These are phyloP conservation scores for Hypoxylon rubiginosum DNA, from an alignment of 2,329 filamentous ascomycete species.

Conservation along the genomic window DNA sequence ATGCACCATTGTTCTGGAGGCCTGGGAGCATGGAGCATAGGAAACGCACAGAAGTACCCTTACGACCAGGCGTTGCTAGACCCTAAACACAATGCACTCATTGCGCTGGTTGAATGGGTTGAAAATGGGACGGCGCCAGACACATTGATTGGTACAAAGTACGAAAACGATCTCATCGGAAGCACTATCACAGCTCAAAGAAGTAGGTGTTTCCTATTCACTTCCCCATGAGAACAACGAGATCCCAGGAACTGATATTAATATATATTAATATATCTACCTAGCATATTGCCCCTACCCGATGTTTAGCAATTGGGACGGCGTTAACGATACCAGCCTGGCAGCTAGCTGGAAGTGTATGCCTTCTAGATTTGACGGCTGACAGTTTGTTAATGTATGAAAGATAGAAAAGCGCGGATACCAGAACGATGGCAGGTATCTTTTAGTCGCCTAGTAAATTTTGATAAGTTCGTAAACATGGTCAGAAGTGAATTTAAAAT, in stretches of 20 bases:
- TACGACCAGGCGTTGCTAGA: slow-evolving; percentile 29
- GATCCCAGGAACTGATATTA: neutral
- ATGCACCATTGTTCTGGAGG: slow-evolving; percentile 40
- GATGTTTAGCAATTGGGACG: slow-evolving; percentile 30
- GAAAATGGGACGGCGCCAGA: slow-evolving; percentile 30
- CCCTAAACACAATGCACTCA: slow-evolving; percentile 30
- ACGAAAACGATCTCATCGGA: slow-evolving; percentile 33
- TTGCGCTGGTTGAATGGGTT: slow-evolving; percentile 36
- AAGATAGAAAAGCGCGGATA: neutral
- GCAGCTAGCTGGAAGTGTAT: slow-evolving; percentile 37
- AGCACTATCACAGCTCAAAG: slow-evolving; percentile 25
- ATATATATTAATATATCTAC: neutral
- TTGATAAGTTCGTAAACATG: no score
- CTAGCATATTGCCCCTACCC: slow-evolving; percentile 37
- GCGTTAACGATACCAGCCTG: slow-evolving; percentile 22
- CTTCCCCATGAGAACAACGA: no score
- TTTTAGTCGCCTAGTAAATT: no score
- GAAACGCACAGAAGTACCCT: slow-evolving; percentile 31
- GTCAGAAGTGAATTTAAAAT: no score
- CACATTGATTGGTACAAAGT: slow-evolving; percentile 33
- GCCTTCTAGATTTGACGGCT: neutral
- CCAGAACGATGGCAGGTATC: no score
- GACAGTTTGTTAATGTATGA: neutral
- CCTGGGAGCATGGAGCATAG: slow-evolving; percentile 32
- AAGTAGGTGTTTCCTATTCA: slow-evolving; percentile 23